phyloP scores from a whole-genome alignment of 495 filamentous ascomycete species.

The Xylaria telfairii region DNA sequence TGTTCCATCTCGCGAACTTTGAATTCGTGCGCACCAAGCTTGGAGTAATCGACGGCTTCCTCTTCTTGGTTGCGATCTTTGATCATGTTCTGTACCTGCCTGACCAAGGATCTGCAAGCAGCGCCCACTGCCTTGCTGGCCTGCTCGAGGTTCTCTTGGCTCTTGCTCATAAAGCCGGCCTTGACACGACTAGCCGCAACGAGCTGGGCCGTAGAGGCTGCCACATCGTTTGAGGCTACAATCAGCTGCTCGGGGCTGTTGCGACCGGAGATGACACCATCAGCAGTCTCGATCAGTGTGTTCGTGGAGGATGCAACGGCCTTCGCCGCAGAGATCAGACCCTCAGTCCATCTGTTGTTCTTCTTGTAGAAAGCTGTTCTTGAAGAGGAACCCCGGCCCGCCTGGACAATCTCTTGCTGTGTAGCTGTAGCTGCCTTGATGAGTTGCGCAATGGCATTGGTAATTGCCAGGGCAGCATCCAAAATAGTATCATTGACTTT shows the following conservation, averaged over 20 bases:
- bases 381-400: conserved; percentile 86
- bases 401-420: conserved; percentile 96
- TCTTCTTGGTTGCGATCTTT: conserved; percentile 81
- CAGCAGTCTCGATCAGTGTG: conserved; percentile 94
- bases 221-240: conserved; percentile 95
- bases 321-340: conserved; percentile 94
- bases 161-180: conserved; percentile 96
- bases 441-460: conserved; percentile 92
- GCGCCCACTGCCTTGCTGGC: conserved; percentile 92
- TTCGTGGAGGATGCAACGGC: conserved; percentile 92
- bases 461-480: conserved; percentile 92
- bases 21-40: conserved; percentile 91
- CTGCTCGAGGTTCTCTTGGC: conserved; percentile 86
- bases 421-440: conserved; percentile 95
- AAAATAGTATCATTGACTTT: conserved; percentile 93
- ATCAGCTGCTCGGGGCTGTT: conserved; percentile 97
- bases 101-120: conserved; percentile 84
- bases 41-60: conserved; percentile 86
- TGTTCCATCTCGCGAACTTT: conserved; percentile 99
- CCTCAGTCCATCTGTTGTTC: conserved; percentile 96
- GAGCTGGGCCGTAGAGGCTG: conserved; percentile 92
- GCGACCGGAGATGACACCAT: conserved; percentile 88
- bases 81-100: conserved; percentile 95
- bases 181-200: conserved; percentile 96
- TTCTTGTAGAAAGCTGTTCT: conserved; percentile 99